These are phyloP conservation scores for Arabidopsis hybrid DNA, from an alignment of 441 rosid species.

Conservation along the genomic window DNA sequence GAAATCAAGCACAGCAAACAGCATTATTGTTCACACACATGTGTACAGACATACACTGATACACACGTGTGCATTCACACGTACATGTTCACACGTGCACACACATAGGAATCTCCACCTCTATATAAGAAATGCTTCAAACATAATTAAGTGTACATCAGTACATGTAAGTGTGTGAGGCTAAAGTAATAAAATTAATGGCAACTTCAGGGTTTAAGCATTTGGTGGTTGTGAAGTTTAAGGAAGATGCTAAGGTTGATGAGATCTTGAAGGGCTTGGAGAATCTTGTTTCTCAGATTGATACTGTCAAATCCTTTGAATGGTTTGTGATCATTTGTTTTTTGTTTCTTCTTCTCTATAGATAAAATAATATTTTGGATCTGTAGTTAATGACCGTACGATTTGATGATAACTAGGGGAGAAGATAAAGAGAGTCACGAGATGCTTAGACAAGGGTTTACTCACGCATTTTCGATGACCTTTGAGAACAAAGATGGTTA, in stretches of 20 bases:
- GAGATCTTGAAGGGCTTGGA: constrained; percentile 83
- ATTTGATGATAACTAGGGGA: constrained; percentile 63
- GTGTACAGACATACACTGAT: constrained; percentile 30
- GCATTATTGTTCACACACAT: constrained; percentile 44
- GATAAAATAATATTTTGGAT: background rate
- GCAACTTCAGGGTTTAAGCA: constrained; percentile 72
- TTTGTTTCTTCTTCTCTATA: background rate
- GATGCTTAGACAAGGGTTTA: constrained; percentile 89
- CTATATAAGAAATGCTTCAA: constrained; percentile 32
- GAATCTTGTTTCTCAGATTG: constrained; percentile 76
- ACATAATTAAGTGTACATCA: background rate
- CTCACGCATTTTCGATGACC: constrained; percentile 82
- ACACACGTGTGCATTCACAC: constrained; percentile 42
- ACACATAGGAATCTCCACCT: constrained; percentile 20
- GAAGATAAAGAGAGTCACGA: constrained; percentile 80
- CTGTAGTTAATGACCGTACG: constrained; percentile 6
- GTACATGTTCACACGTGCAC: constrained; percentile 26
- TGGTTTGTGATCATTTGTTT: constrained; percentile 51
- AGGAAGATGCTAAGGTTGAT: constrained; percentile 63
- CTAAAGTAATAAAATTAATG: constrained; percentile 26
- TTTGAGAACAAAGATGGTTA: constrained; percentile 78
- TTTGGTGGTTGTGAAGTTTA: constrained; percentile 86
- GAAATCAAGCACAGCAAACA: constrained; percentile 38
- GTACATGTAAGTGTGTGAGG: constrained; percentile 22
- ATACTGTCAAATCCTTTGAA: constrained; percentile 84